Conservation (phyloP, 768 basidiomycete species). For the Naganishia randhawae region DNA sequence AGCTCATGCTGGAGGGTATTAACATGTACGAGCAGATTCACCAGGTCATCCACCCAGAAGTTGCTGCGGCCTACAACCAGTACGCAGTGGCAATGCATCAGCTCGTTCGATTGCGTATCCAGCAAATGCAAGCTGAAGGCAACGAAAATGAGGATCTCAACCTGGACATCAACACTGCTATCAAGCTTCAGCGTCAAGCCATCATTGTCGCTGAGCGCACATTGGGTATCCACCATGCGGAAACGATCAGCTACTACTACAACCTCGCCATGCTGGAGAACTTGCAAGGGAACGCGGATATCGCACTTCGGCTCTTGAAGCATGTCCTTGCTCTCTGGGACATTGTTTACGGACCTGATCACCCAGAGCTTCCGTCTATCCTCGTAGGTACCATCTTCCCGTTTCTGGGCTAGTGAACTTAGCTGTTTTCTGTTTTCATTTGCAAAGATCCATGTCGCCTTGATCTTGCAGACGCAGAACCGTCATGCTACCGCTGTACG, state of each 20-base stretch:
- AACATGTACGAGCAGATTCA: conserved; percentile 53
- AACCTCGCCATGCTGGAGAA: conserved; percentile 54
- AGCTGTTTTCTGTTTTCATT: not conserved
- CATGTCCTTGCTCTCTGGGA: conserved; percentile 52
- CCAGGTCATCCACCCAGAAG: conserved; percentile 53
- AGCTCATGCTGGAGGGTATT: conserved; percentile 52
- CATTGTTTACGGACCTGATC: conserved; percentile 50
- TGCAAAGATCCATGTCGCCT: conserved; percentile 47
- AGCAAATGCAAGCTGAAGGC: conserved; percentile 42
- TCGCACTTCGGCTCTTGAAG: conserved; percentile 48
- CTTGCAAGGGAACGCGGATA: conserved; percentile 48
- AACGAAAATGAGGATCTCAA: conserved; percentile 46
- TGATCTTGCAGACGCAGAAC: conserved; percentile 46
- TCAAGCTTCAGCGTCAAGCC: conserved; percentile 52
- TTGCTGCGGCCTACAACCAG: conserved; percentile 52
- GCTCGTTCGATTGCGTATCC: conserved; percentile 48
- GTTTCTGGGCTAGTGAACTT: not conserved
- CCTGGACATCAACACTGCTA: conserved; percentile 49
- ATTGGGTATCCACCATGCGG: conserved; percentile 50
- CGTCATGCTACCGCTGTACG: conserved; percentile 45
- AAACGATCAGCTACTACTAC: conserved; percentile 52
- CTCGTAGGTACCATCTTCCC: conserved; percentile 41
- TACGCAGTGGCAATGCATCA: conserved; percentile 52
- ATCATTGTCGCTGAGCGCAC: conserved; percentile 53
- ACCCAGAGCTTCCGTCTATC: conserved; percentile 51